Evolutionary conservation across 176 grass and related monocot genomes (phyloP), one percentile per base, ranked within the genome.

Genomic region (Elymus sibiricus): DNA sequence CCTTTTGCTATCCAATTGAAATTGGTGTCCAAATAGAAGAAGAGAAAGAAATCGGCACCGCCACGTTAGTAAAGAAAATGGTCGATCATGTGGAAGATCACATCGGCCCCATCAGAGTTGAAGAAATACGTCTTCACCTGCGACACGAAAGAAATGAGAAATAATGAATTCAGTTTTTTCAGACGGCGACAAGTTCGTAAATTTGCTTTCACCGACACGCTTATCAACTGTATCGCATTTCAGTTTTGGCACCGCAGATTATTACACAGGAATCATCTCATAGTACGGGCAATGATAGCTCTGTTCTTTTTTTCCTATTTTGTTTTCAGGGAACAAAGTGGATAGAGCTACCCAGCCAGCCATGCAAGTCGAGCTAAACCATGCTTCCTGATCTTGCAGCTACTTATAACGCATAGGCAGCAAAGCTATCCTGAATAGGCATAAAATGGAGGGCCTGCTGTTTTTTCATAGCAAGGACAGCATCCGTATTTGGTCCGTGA

Each of bases 51-150:
- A 59, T 5, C 11, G 28, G 34, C 11, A 10, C 56, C 67, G 64
- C n/a, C 34, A 24, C 70, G 19, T 76, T 88, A 96, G 43, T 87
- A 76, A 82, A 93, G 29, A 83, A 94, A 99, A 83, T 94, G 79
- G 62, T 99, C 97, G 4, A 99, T 85, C 94, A 99, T 99, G 90
- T 96, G 97, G 86, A 83, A 87, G 60, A 99, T 94, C 90, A 96
- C 94, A 34, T 96, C 97, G 14, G 97, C 86, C 5, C 97, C 97
- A 59, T 92, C 92, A 14, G 97, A 99, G 56, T 96, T 86, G 53
- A 94, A 75, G 51, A 91, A 84, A 89, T 92, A 93, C 26, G 90
- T 91, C 62, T 96, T 99, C 32, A 99, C 97, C 97, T 99, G 93
- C 55, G 74, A 14, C 2, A 60, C 4, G 64, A 32, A 49, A 88